Evolutionary conservation across 106 monocot species (phyloP).

Genomic region (Platanthera guangdongensis): DNA sequence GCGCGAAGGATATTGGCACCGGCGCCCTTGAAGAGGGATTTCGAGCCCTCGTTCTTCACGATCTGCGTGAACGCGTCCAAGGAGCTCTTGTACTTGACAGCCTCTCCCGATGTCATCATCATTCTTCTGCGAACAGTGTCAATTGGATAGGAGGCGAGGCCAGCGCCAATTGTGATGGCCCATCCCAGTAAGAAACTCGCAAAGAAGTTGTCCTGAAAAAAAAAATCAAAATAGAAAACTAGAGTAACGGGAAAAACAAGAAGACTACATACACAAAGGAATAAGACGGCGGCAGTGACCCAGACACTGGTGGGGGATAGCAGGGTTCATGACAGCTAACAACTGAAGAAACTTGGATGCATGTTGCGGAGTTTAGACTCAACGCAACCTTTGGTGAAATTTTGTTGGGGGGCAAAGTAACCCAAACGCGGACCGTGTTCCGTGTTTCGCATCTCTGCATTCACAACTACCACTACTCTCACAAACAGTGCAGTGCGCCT

Average conservation of each 20-base stretch:
- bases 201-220: conserved; percentile 14
- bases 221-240: neutral
- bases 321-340: neutral
- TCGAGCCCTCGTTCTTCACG: conserved; percentile 17
- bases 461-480: too few relatives aligned
- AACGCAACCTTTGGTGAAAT: too few relatives aligned
- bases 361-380: too few relatives aligned
- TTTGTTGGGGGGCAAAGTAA: too few relatives aligned
- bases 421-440: too few relatives aligned
- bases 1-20: conserved; percentile 18
- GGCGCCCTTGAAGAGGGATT: conserved; percentile 16
- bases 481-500: too few relatives aligned
- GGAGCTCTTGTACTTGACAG: conserved; percentile 20
- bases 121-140: conserved; percentile 18
- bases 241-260: neutral
- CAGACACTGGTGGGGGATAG: neutral
- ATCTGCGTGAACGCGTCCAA: conserved; percentile 15
- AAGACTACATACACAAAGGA: neutral
- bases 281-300: neutral
- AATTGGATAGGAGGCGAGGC: conserved; percentile 17
- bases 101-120: conserved; percentile 23
- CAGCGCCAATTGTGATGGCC: conserved; percentile 16
- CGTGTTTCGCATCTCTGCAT: too few relatives aligned
- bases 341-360: neutral
- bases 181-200: conserved; percentile 17